A percentile compares a stretch with the other conserved stretches of the same genome.
phyloP scores from a whole-genome alignment of 192 early-diverging fungal species.

The Coemansia sp. region DNA sequence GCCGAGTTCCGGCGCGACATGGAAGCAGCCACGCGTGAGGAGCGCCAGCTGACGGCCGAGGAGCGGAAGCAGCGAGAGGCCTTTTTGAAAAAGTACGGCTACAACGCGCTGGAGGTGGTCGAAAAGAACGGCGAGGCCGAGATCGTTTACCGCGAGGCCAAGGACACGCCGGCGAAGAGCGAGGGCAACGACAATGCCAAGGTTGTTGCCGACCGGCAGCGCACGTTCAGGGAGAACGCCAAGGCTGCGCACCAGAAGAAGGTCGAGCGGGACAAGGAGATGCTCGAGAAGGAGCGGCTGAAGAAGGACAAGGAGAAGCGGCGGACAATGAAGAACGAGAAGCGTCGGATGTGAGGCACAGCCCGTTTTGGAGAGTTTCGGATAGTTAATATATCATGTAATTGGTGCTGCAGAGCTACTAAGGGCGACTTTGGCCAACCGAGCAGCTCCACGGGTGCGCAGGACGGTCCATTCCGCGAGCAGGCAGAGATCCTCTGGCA shows the following conservation, averaged over 20 bases:
- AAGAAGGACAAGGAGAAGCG: constrained; percentile 34
- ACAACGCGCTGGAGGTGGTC: constrained; percentile 15
- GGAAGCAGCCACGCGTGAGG: background rate
- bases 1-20: constrained; percentile 18
- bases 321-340: constrained; percentile 39
- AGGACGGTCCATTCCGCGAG: too few relatives aligned
- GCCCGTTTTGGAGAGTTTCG: too few relatives aligned
- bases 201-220: constrained; percentile 21
- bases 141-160: constrained; percentile 14
- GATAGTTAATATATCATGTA: too few relatives aligned
- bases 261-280: constrained; percentile 32
- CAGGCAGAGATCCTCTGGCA: too few relatives aligned
- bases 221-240: constrained; percentile 15
- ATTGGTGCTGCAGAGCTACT: too few relatives aligned
- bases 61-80: constrained; percentile 27
- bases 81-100: constrained; percentile 3
- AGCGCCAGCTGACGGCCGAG: constrained; percentile 14
- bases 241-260: constrained; percentile 32
- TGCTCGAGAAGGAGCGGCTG: constrained; percentile 14
- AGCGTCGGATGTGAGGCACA: constrained; percentile 43
- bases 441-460: too few relatives aligned
- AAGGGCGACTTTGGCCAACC: too few relatives aligned
- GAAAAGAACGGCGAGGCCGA: constrained; percentile 34
- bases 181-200: constrained; percentile 27
- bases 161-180: background rate